Conservation (phyloP, 345 rosid species). For the Gossypium rotundifolium region DNA sequence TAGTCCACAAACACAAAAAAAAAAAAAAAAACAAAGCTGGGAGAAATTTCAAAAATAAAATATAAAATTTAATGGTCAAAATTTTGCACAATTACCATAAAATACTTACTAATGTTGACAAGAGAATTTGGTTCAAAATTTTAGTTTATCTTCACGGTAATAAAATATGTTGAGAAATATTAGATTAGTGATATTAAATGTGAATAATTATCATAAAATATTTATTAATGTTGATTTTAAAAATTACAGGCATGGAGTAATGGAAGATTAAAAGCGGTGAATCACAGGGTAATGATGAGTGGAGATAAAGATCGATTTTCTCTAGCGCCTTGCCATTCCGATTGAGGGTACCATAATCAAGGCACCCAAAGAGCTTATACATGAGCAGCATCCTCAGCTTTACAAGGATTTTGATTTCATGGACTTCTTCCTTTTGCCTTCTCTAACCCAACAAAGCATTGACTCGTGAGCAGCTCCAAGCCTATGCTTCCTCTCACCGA, state of each 20-base stretch:
- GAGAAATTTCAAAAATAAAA: too few species aligned
- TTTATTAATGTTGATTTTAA: neutral
- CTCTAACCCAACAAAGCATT: neutral
- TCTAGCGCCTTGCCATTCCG: conserved; percentile 1
- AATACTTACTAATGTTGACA: neutral
- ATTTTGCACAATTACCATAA: too few species aligned
- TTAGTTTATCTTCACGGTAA: too few species aligned
- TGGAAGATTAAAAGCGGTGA: conserved; percentile 14
- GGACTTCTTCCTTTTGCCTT: neutral
- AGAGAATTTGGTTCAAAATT: too few species aligned
- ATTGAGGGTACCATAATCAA: conserved; percentile 1
- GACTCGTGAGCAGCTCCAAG: neutral
- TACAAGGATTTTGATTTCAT: conserved; percentile 12
- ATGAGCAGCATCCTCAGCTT: conserved; percentile 3
- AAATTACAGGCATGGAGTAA: conserved; percentile 5
- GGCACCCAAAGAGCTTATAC: conserved; percentile 8
- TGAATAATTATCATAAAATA: neutral
- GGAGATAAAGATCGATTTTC: conserved; percentile 11
- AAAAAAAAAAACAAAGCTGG: too few species aligned
- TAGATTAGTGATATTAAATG: neutral
- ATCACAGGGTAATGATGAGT: conserved; percentile 8
- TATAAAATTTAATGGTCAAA: too few species aligned
- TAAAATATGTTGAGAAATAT: too few species aligned
- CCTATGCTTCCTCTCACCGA: neutral
- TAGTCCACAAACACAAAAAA: too few species aligned